These are phyloP conservation scores for Ephemerocybe angulata DNA, from an alignment of 768 basidiomycete species.

Conservation along the genomic window DNA sequence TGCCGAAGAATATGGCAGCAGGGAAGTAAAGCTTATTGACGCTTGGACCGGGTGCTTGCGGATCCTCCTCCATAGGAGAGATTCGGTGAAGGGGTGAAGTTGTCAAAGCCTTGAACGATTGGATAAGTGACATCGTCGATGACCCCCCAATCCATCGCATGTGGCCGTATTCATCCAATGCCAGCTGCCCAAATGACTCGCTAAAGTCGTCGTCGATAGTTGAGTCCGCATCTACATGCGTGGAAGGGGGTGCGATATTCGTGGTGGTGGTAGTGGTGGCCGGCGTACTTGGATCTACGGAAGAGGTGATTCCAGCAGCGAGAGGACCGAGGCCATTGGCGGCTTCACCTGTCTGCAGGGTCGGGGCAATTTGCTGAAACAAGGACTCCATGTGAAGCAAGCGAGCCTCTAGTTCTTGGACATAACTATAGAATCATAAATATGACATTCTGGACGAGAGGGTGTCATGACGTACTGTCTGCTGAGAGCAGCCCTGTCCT, in stretches of 20 bases:
- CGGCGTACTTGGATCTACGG: slow-evolving; percentile 33
- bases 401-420: slow-evolving; percentile 86
- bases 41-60: slow-evolving; percentile 71
- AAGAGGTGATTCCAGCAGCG: slow-evolving; percentile 28
- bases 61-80: slow-evolving; percentile 83
- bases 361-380: slow-evolving; percentile 76
- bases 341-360: slow-evolving; percentile 57
- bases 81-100: slow-evolving; percentile 71
- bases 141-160: slow-evolving; percentile 92
- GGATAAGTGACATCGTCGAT: slow-evolving; percentile 88
- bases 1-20: slow-evolving; percentile 82
- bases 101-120: slow-evolving; percentile 77
- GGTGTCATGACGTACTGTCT: slow-evolving; percentile 71
- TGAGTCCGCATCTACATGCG: background rate
- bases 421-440: slow-evolving; percentile 55
- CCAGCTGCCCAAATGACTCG: slow-evolving; percentile 84
- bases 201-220: slow-evolving; percentile 62
- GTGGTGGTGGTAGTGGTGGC: slow-evolving; percentile 33
- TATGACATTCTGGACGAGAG: slow-evolving; percentile 1
- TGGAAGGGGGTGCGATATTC: slow-evolving; percentile 33
- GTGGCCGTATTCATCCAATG: slow-evolving; percentile 85
- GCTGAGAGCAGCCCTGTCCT: slow-evolving; percentile 85
- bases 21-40: slow-evolving; percentile 87
- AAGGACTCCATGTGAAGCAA: slow-evolving; percentile 84
- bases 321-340: slow-evolving; percentile 37